Percentiles rank a stretch among this genome's conserved stretches.
phyloP scores from a whole-genome alignment of 148 eudicot genomes.

The Chenopodium berlandieri region DNA sequence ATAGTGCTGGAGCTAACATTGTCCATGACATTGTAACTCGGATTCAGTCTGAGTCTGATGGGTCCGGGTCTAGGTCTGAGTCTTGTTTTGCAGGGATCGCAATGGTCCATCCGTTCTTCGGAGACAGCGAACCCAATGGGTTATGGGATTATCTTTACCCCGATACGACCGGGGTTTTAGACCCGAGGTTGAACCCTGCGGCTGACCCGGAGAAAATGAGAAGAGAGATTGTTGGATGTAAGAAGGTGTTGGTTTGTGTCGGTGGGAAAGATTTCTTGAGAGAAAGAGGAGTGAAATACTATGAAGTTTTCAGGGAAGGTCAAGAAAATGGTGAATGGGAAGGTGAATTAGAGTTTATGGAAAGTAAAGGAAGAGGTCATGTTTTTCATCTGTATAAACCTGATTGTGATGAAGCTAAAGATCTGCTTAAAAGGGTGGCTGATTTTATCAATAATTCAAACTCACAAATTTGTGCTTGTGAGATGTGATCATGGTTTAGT shows the following conservation, averaged over 20 bases:
- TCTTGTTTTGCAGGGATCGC: not conserved
- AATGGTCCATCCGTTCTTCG: constrained; percentile 40
- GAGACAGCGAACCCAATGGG: constrained; percentile 24
- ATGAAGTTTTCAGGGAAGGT: constrained; percentile 32
- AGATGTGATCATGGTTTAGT: too few relatives aligned
- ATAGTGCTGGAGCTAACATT: constrained; percentile 57
- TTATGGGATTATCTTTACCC: constrained; percentile 34
- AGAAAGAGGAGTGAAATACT: constrained; percentile 31
- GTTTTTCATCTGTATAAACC: constrained; percentile 40
- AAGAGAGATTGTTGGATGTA: constrained; percentile 3
- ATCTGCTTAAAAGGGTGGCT: constrained; percentile 31
- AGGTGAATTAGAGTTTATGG: constrained; percentile 34
- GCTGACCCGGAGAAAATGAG: constrained; percentile 26
- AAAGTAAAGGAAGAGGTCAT: constrained; percentile 37
- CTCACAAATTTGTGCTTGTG: not conserved
- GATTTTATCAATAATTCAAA: not conserved
- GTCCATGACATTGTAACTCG: constrained; percentile 37
- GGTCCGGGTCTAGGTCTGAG: too few relatives aligned
- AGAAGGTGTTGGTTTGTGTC: constrained; percentile 33
- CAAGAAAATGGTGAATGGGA: constrained; percentile 25
- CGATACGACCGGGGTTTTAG: constrained; percentile 14
- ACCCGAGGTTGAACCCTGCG: constrained; percentile 36
- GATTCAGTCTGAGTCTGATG: constrained; percentile 14
- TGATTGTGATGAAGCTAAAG: constrained; percentile 26
- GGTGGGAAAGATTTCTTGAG: constrained; percentile 36